phyloP scores from a whole-genome alignment of 2,329 filamentous ascomycete species.

The Aureobasidium mangrovei region DNA sequence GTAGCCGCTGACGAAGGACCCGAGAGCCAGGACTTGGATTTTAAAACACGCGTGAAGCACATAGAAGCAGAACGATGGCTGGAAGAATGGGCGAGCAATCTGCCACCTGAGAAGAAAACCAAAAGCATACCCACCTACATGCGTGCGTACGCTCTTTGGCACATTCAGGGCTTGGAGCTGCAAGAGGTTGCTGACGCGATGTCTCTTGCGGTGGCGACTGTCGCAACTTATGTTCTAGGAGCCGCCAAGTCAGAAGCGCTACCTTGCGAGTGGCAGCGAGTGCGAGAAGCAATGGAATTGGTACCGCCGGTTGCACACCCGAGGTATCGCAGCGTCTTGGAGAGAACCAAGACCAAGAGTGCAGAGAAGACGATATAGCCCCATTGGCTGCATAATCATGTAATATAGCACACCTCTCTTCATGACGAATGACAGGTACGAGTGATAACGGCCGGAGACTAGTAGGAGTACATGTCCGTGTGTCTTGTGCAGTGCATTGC shows the following conservation, averaged over 20 bases:
- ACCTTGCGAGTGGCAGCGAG: neutral
- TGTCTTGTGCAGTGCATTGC: neutral
- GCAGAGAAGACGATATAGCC: too few species aligned
- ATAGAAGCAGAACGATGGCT: neutral
- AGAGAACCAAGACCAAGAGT: neutral
- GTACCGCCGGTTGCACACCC: neutral
- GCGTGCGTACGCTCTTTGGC: slow-evolving; percentile 58
- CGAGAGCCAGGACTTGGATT: neutral
- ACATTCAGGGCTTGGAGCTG: slow-evolving; percentile 44
- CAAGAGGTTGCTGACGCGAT: slow-evolving; percentile 46
- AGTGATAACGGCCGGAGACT: too few species aligned
- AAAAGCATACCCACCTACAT: slow-evolving; percentile 29
- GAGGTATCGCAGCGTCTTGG: slow-evolving; percentile 1
- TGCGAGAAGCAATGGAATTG: neutral
- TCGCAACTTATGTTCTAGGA: slow-evolving; percentile 51
- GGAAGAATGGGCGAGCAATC: neutral
- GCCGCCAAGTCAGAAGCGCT: slow-evolving; percentile 42
- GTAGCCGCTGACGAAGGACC: neutral
- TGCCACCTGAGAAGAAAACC: neutral
- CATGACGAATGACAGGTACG: neutral
- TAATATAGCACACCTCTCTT: slow-evolving; percentile 1
- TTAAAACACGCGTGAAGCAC: neutral
- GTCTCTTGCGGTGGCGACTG: slow-evolving; percentile 49
- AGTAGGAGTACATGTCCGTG: too few species aligned
- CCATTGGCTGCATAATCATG: neutral